phyloP scores from a whole-genome alignment of 1,284 basidiomycete species.

The Anthracocystis panici-leucophaei region DNA sequence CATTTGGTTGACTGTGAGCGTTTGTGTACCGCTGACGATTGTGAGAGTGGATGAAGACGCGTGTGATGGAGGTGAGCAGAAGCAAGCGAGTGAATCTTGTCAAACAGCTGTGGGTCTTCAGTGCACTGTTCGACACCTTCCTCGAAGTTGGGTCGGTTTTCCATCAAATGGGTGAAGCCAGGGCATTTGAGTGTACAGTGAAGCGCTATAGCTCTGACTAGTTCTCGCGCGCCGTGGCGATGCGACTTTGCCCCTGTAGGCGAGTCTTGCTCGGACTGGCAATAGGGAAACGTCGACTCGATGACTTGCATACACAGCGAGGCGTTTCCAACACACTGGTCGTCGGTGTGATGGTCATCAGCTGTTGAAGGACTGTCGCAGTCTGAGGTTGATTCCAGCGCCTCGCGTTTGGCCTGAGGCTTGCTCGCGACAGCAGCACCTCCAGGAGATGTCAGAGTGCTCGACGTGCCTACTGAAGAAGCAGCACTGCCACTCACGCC shows the following conservation, averaged over 20 bases:
- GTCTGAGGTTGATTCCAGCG: neutral
- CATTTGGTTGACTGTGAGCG: slow-evolving; percentile 6
- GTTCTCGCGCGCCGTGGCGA: neutral
- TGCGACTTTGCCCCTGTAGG: neutral
- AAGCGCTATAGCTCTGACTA: slow-evolving; percentile 6
- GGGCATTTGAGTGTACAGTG: slow-evolving; percentile 24
- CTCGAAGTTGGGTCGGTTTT: neutral
- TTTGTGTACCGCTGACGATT: neutral
- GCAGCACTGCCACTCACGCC: neutral
- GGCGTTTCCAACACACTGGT: neutral
- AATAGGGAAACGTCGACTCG: neutral
- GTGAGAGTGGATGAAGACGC: neutral
- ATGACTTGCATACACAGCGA: neutral
- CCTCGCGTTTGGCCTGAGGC: neutral
- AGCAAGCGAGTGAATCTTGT: slow-evolving; percentile 7
- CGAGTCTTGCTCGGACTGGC: neutral
- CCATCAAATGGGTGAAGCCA: slow-evolving; percentile 6
- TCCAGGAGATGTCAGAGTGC: too few species aligned
- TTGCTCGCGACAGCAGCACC: too few species aligned
- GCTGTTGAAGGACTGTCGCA: too few species aligned
- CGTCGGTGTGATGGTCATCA: neutral
- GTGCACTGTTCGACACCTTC: slow-evolving; percentile 8
- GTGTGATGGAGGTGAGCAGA: neutral
- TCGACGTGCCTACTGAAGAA: neutral
- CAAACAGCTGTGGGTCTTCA: slow-evolving; percentile 1